These are phyloP conservation scores for Solanum commersonii DNA, from an alignment of 257 asterid species.

Conservation along the genomic window DNA sequence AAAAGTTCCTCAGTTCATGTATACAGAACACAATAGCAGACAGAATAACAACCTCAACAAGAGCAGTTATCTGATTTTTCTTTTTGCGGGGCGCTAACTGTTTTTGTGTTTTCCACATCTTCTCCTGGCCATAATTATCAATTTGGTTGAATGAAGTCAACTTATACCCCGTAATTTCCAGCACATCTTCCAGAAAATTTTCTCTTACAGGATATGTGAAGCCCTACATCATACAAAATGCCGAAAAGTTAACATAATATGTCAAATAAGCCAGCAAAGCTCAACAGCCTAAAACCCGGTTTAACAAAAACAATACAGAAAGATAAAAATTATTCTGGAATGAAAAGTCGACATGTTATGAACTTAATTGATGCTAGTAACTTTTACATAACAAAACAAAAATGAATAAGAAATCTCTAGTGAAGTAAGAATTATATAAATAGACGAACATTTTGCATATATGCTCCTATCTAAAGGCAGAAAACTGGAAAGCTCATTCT, in stretches of 20 bases:
- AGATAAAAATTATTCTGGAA: not conserved
- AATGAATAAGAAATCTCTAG: not conserved
- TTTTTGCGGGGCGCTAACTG: slow-evolving; percentile 83
- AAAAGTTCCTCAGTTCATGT: not conserved
- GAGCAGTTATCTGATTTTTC: slow-evolving; percentile 77
- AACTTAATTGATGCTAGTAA: not conserved
- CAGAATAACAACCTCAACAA: slow-evolving; percentile 66
- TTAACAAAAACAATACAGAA: not conserved
- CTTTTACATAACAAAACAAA: not conserved
- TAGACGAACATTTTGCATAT: not conserved
- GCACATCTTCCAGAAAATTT: slow-evolving; percentile 83
- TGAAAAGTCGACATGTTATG: not conserved
- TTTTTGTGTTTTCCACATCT: slow-evolving; percentile 92
- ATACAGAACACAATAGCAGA: not conserved
- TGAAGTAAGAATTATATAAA: not conserved
- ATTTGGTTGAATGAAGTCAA: slow-evolving; percentile 88
- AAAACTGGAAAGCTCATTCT: not conserved
- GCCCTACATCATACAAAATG: slow-evolving; percentile 43
- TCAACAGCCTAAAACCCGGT: not conserved
- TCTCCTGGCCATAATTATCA: slow-evolving; percentile 97
- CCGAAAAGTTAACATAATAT: not conserved
- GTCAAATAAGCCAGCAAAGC: not conserved
- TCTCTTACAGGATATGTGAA: slow-evolving; percentile 91
- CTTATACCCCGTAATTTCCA: slow-evolving; percentile 89
- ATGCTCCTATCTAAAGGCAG: not conserved